Base-by-base conservation (phyloP, 768 basidiomycete species). In the Suillus sp. region DNA sequence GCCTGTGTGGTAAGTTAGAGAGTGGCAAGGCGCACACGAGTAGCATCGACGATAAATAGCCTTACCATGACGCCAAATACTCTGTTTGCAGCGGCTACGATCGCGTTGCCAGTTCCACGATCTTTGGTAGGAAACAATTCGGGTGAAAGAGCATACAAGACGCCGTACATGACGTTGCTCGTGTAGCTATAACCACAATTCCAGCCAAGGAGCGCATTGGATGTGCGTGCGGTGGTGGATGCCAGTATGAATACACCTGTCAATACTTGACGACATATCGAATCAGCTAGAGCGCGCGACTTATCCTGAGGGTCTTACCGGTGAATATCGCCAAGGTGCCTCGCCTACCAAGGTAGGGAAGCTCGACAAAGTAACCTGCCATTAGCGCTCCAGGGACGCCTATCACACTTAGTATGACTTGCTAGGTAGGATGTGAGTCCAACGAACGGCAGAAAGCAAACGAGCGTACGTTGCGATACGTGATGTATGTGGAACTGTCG, bases 401-500 rank as follows among this genome's bases (percentile, higher is more conserved):
- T 20, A 83, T 81, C 8, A 85, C 82, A 54, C 82, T 84, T 47
- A 87, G 62, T 51, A 87, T 87, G 40, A 84, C 81, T 79, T 83
- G 80, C 83, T 84, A 65, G 30, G 75, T 32, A 69, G 65, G 30
- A 56, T 34, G 32, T 58, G 22, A 22, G 65, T 18, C 40, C 4
- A 45, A 3, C 20, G 18, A 57, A 30, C 25, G 25, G 25, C 25
- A 27, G 27, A 14, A 37, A 48, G 43, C 60, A 13, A 22, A 20
- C 22, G 9, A 1, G 64, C 69, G 45, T 67, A 87, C 87, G 63
- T 92, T 92, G 22, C 90, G 84, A 67, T 92, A 92, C 0, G 89
- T 90, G 67, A 86, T 88, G 67, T 89, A 85, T 3, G 86, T 72
- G 4, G 87, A 89, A 0, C 85, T 82, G 63, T 91, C 89, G 2